These are phyloP conservation scores for Neurospora discreta DNA, from an alignment of 495 filamentous ascomycete species.

Conservation along the genomic window DNA sequence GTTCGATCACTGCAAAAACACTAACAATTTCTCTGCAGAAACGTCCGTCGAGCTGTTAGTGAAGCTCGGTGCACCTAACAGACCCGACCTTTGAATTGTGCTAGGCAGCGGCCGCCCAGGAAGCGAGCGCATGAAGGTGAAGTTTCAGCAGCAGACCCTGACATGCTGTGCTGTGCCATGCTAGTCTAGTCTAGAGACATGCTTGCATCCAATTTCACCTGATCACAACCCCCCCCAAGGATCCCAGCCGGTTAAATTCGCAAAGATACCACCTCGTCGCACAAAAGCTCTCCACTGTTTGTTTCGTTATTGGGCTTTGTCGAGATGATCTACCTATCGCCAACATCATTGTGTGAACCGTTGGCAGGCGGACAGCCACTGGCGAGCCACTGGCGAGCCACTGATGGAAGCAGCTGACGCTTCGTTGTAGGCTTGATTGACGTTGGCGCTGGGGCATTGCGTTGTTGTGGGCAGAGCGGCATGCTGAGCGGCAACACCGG, in stretches of 20 bases:
- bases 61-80: background rate
- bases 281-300: background rate
- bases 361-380: background rate
- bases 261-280: too few relatives aligned
- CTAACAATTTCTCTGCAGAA: too few relatives aligned
- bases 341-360: background rate
- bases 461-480: background rate
- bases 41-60: background rate
- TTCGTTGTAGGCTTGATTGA: background rate
- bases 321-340: background rate
- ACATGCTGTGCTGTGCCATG: too few relatives aligned
- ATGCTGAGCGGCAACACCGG: background rate
- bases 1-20: too few relatives aligned
- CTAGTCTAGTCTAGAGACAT: too few relatives aligned
- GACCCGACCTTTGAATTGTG: background rate
- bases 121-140: background rate
- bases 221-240: background rate
- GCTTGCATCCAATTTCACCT: background rate
- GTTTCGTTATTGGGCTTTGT: background rate
- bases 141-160: background rate
- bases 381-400: background rate
- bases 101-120: too few relatives aligned
- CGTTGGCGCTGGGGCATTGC: background rate
- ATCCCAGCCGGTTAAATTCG: background rate
- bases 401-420: background rate